Evolutionary conservation across 345 rosid species (phyloP).

Genomic region (Kernera saxatilis): DNA sequence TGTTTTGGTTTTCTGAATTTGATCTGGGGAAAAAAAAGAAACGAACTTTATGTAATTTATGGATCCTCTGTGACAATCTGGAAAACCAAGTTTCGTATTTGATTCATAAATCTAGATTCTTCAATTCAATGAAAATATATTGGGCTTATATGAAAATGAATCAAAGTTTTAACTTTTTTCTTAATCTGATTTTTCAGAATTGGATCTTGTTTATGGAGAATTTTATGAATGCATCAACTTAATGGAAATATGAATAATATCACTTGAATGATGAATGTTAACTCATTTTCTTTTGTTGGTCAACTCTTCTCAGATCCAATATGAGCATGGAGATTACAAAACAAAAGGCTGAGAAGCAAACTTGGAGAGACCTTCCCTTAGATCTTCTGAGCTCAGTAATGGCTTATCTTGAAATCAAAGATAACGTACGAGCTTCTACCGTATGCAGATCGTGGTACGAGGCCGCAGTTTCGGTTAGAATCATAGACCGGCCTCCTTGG

Average conservation of each 20-base stretch:
- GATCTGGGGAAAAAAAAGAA: background rate
- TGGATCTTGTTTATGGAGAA: background rate
- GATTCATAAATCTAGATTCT: background rate
- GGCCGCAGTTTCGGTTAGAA: conserved; percentile 49
- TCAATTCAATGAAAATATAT: background rate
- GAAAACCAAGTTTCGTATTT: background rate
- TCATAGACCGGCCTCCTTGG: conserved; percentile 60
- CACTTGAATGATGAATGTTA: background rate
- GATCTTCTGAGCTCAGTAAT: conserved; percentile 49
- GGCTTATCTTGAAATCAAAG: conserved; percentile 39
- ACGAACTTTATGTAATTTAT: background rate
- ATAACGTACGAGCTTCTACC: conserved; percentile 51
- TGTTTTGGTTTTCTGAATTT: background rate
- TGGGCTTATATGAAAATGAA: background rate
- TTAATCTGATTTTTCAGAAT: background rate
- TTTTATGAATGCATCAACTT: background rate
- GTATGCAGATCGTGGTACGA: conserved; percentile 66
- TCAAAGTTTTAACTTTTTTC: background rate
- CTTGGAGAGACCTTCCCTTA: conserved; percentile 18
- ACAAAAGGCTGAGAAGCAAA: background rate
- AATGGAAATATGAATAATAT: too few species aligned
- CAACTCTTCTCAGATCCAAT: background rate
- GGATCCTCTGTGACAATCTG: background rate
- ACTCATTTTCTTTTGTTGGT: background rate
- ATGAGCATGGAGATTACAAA: conserved; percentile 11